phyloP scores from a whole-genome alignment of 352 stramenopile genomes.

The Peronospora belbahrii region DNA sequence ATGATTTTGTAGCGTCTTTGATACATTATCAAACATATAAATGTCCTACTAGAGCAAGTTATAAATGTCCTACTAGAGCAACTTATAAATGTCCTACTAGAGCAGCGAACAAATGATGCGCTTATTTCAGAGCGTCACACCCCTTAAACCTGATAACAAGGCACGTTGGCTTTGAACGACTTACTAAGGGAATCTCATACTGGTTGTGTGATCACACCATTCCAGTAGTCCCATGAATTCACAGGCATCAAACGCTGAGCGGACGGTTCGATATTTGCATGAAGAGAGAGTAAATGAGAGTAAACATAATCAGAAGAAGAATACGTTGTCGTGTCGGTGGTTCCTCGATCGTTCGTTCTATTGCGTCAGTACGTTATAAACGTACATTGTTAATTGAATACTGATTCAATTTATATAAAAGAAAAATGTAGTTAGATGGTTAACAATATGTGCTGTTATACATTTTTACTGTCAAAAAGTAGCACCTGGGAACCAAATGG shows the following conservation, averaged over 20 bases:
- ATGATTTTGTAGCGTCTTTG: too few species aligned
- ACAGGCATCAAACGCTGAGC: conserved; percentile 36
- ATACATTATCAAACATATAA: too few species aligned
- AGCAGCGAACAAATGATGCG: too few species aligned
- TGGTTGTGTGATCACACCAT: not conserved
- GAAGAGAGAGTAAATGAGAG: conserved; percentile 27
- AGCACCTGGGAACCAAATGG: conserved; percentile 78
- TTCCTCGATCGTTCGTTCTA: conserved; percentile 77
- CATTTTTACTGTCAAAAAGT: not conserved
- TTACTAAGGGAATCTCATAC: not conserved
- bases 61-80: too few species aligned
- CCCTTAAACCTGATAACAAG: too few species aligned
- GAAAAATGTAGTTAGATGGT: too few species aligned
- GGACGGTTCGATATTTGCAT: conserved; percentile 59
- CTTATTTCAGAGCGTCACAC: too few species aligned
- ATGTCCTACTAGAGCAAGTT: too few species aligned
- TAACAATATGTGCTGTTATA: not conserved
- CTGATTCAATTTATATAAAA: too few species aligned
- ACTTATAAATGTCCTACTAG: too few species aligned
- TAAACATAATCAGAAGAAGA: conserved; percentile 27
- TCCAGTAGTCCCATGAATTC: conserved; percentile 14
- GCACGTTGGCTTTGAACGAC: too few species aligned
- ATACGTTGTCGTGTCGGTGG: conserved; percentile 63
- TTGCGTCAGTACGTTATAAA: conserved; percentile 68
- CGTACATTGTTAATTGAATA: not conserved